Conservation (phyloP, 139 green algal species). For the Closterium sp. region DNA sequence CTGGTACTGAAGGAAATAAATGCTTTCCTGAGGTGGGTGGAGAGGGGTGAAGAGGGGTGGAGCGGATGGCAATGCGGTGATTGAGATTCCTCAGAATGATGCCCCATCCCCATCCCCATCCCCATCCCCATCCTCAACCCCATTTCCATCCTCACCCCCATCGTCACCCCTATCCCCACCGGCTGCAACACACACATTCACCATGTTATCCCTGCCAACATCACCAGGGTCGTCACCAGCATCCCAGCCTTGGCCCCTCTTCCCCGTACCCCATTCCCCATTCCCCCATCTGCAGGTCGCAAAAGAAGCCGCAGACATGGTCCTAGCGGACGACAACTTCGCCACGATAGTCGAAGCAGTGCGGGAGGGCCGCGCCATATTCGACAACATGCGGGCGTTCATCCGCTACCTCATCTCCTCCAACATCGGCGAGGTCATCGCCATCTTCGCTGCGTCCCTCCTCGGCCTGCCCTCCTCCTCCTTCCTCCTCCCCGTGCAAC, state of each 20-base stretch:
- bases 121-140: too few relatives aligned
- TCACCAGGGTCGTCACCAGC: conserved; percentile 97
- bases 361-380: conserved; percentile 93
- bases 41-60: too few relatives aligned
- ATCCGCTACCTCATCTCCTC: conserved; percentile 99
- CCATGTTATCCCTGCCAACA: conserved; percentile 99
- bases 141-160: too few relatives aligned
- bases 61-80: too few relatives aligned
- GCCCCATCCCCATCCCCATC: too few relatives aligned
- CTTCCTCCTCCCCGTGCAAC: conserved; percentile 85
- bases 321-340: conserved; percentile 97
- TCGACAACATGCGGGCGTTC: conserved; percentile 99
- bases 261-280: conserved; percentile 92
- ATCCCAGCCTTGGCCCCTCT: conserved; percentile 93
- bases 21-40: too few relatives aligned
- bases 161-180: too few relatives aligned
- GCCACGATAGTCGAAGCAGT: conserved; percentile 92
- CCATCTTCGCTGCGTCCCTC: conserved; percentile 96
- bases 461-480: conserved; percentile 93
- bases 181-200: conserved; percentile 67
- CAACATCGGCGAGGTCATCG: conserved; percentile 98
- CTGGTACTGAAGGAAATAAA: too few relatives aligned
- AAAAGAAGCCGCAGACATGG: conserved; percentile 95
- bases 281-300: too few relatives aligned
- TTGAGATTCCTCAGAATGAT: too few relatives aligned